Evolutionary conservation across 1,284 basidiomycete species (phyloP).

Genomic region (Tetrapyrgos nigripes): DNA sequence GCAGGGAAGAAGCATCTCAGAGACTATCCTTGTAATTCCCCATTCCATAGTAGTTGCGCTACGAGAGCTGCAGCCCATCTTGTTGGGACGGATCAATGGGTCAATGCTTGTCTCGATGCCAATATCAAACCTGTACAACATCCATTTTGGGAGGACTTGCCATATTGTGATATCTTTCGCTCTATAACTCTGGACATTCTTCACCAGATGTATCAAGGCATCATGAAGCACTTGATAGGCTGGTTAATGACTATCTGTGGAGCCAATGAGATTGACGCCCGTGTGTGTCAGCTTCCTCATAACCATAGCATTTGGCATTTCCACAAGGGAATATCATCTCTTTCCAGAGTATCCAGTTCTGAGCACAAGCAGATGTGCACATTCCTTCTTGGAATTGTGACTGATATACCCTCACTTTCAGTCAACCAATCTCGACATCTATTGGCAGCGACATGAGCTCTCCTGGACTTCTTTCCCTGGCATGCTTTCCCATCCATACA

Average conservation of each 20-base stretch:
- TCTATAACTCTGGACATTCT: no score
- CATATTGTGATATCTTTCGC: no score
- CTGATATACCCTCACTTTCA: neutral
- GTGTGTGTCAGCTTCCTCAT: neutral
- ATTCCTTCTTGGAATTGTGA: slow-evolving; percentile 16
- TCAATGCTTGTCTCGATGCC: slow-evolving; percentile 30
- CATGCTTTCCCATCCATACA: neutral
- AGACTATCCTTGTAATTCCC: neutral
- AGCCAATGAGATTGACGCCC: neutral
- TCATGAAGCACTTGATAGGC: slow-evolving; percentile 20
- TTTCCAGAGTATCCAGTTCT: slow-evolving; percentile 1
- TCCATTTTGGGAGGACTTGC: no score
- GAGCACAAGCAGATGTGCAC: slow-evolving; percentile 4
- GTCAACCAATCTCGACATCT: neutral
- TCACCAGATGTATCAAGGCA: no score
- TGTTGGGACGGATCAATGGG: neutral
- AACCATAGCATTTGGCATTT: neutral
- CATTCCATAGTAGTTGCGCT: slow-evolving; percentile 11
- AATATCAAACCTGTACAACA: no score
- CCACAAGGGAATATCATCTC: neutral
- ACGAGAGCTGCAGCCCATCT: neutral
- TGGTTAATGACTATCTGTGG: neutral
- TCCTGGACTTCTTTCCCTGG: neutral
- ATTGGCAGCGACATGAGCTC: neutral
- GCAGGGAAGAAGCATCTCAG: neutral